Conservation (phyloP, 306 rosid genomes). For the Albizia julibrissin region DNA sequence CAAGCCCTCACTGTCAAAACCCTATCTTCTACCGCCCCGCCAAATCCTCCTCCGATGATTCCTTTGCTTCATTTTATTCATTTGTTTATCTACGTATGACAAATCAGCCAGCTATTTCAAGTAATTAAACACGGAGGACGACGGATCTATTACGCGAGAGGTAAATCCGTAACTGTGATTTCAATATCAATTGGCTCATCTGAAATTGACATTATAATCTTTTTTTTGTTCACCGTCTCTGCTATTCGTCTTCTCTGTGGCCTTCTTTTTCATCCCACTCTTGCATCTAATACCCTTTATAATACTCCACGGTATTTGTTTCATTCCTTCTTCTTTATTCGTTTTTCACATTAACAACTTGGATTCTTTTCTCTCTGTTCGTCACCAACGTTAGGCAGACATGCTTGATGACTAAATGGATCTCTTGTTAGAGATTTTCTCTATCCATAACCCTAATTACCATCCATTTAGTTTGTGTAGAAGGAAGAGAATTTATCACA, state of each 20-base stretch:
- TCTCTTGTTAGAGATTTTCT: not conserved
- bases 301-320: constrained; percentile 65
- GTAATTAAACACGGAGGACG: too few species aligned
- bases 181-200: too few species aligned
- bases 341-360: not conserved
- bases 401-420: not conserved
- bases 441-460: not conserved
- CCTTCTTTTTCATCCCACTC: constrained; percentile 34
- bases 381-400: not conserved
- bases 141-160: too few species aligned
- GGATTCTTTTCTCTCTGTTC: not conserved
- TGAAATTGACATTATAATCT: too few species aligned
- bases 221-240: constrained; percentile 29
- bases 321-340: not conserved
- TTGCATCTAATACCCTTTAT: constrained; percentile 67
- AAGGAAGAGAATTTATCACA: not conserved
- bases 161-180: too few species aligned
- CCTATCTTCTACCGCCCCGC: too few species aligned
- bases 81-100: too few species aligned
- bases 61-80: too few species aligned
- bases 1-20: too few species aligned
- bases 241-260: constrained; percentile 41
- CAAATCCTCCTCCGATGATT: too few species aligned
- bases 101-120: too few species aligned
- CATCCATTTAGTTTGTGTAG: too few species aligned